phyloP scores from a whole-genome alignment of 2,329 filamentous ascomycete genomes.

The Fusarium anguioides region DNA sequence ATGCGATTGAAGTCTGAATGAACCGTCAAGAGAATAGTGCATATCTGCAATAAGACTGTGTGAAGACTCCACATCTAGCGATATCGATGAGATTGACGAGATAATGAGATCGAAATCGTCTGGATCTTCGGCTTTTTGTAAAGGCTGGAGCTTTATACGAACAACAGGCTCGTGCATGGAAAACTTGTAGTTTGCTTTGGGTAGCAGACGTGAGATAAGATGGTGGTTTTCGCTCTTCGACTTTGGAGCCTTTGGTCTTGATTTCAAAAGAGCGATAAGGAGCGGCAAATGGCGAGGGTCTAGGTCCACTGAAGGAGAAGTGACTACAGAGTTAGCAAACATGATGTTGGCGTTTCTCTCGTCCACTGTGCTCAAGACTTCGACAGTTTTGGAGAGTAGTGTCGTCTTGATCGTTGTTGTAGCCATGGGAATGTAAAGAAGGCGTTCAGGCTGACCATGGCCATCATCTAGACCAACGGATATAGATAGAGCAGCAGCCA shows the following conservation, averaged over 20 bases:
- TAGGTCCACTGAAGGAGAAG: slow-evolving; percentile 92
- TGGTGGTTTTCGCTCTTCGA: slow-evolving; percentile 63
- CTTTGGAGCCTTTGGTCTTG: slow-evolving; percentile 54
- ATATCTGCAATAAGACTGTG: slow-evolving; percentile 86
- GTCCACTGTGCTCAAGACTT: slow-evolving; percentile 77
- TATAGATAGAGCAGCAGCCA: slow-evolving; percentile 91
- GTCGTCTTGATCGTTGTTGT: slow-evolving; percentile 96
- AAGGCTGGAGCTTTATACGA: slow-evolving; percentile 85
- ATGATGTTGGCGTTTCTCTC: slow-evolving; percentile 96
- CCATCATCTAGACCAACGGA: slow-evolving; percentile 92
- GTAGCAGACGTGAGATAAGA: slow-evolving; percentile 88
- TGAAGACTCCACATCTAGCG: slow-evolving; percentile 93
- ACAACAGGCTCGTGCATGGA: slow-evolving; percentile 97
- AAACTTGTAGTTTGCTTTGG: slow-evolving; percentile 93
- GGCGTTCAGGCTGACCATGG: slow-evolving; percentile 83
- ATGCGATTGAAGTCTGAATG: slow-evolving; percentile 85
- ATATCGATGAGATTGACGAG: slow-evolving; percentile 92
- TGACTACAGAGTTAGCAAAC: slow-evolving; percentile 95
- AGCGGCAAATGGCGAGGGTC: slow-evolving; percentile 92
- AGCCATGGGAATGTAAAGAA: slow-evolving; percentile 96
- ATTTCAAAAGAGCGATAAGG: slow-evolving; percentile 78
- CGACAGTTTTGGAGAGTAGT: slow-evolving; percentile 91
- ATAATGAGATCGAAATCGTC: slow-evolving; percentile 96
- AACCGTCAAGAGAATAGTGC: slow-evolving; percentile 87
- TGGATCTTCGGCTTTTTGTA: slow-evolving; percentile 70